These are phyloP conservation scores for Neostapfia colusana DNA, from an alignment of 176 grass and related monocot species.

Conservation along the genomic window DNA sequence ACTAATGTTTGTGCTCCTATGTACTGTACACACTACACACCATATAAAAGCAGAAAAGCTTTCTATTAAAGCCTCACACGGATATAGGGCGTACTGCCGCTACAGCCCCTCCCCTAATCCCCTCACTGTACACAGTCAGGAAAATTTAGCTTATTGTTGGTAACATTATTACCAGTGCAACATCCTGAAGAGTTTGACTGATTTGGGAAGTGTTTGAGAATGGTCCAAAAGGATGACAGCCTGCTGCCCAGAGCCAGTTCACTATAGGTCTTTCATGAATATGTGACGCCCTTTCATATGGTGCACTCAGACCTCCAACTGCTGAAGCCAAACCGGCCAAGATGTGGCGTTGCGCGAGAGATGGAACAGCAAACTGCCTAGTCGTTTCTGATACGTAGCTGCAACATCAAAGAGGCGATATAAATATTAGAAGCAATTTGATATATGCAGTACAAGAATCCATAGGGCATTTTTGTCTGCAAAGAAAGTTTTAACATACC, in stretches of 20 bases:
- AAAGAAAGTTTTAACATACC: slow-evolving; percentile 53
- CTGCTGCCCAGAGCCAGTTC: slow-evolving; percentile 89
- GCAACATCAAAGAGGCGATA: slow-evolving; percentile 35
- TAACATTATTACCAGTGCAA: slow-evolving; percentile 82
- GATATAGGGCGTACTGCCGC: neutral
- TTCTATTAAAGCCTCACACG: neutral
- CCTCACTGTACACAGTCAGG: slow-evolving; percentile 26
- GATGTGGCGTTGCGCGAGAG: slow-evolving; percentile 77
- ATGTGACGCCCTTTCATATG: slow-evolving; percentile 85
- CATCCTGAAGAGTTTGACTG: slow-evolving; percentile 94
- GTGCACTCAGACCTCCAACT: slow-evolving; percentile 83
- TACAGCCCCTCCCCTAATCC: neutral
- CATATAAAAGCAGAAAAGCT: slow-evolving; percentile 14
- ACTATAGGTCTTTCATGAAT: slow-evolving; percentile 78
- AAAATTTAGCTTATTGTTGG: neutral
- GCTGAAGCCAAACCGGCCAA: slow-evolving; percentile 91
- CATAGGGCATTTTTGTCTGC: neutral
- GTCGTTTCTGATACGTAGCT: slow-evolving; percentile 89
- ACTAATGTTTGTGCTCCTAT: slow-evolving; percentile 14
- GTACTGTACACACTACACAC: slow-evolving; percentile 6
- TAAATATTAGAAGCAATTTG: slow-evolving; percentile 29
- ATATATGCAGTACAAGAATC: slow-evolving; percentile 19
- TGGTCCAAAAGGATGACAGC: slow-evolving; percentile 96
- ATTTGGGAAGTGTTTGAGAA: slow-evolving; percentile 92
- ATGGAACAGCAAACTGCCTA: slow-evolving; percentile 72